Evolutionary conservation across 108 stramenopile species (phyloP), one percentile per base, ranked within the genome.

Genomic region (Skeletonema marinoi): DNA sequence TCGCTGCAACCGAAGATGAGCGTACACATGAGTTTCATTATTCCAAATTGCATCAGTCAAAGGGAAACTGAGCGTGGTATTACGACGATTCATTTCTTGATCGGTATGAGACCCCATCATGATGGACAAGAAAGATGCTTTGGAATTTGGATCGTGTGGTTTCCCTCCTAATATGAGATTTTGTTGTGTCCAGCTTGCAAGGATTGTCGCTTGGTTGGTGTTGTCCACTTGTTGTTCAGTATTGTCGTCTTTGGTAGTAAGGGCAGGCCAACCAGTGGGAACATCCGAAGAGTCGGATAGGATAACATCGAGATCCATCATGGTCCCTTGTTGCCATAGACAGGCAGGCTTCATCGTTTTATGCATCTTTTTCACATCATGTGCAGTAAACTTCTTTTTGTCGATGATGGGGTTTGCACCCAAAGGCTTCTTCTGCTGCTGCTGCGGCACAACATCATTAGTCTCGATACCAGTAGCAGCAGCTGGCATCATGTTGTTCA

Each of bases 1-100:
- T 60, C 77, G 75, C n/a, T 36, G 65, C 32, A 87, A 72, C 46
- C 77, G 66, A 64, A 88, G 68, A 72, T 80, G 56, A 0, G 84
- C 87, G 74, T 85, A 88, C 1, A 85, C 50, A 36, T 76, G 75
- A 0, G 87, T 85, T 29, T 75, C 61, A 75, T 88, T 88, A 54
- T 80, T 82, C 62, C 73, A 73, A 29, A 86, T 17, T 0, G 70
- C 13, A 21, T 66, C n/a, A 2, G 78, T 75, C 32, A 86, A 46
- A 1, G 78, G 70, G 0, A 86, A 32, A n/a, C 46, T 44, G 8
- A 85, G 63, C n/a, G 79, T 81, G 5, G 68, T 60, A 66, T 81
- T 85, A 2, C 80, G 60, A 51, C 65, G 39, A 63, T 85, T 85
- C 65, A 77, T 77, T 19, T 66, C 59, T 46, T 80, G 80, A 71